Percentiles rank a stretch among this genome's conserved stretches.
Conservation (phyloP, 2,329 filamentous ascomycete species). For the Akanthomyces uredinophilus region DNA sequence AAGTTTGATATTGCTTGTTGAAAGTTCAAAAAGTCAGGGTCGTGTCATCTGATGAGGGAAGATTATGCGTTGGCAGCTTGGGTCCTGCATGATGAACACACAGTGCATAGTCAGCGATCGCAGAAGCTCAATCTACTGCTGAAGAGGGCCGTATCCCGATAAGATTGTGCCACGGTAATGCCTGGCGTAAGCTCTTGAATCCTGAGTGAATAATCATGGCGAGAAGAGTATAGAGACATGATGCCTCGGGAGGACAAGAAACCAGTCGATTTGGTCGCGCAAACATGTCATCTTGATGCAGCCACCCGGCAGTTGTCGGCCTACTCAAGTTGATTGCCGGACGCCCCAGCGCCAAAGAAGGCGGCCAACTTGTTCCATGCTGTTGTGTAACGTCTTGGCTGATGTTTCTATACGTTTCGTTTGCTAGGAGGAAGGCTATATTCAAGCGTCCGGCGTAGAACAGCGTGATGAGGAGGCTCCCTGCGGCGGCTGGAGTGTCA, state of each 20-base stretch:
- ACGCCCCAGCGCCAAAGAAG: neutral
- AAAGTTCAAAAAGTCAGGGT: neutral
- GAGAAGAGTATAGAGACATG: slow-evolving; percentile 7
- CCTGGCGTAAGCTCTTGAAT: neutral
- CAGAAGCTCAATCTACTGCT: neutral
- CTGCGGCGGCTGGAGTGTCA: neutral
- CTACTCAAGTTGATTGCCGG: neutral
- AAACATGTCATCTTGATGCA: neutral
- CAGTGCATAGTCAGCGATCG: neutral
- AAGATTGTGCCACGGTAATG: neutral
- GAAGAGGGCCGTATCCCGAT: neutral
- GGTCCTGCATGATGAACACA: neutral
- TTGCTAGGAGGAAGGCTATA: neutral
- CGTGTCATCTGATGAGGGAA: neutral
- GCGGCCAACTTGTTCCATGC: neutral
- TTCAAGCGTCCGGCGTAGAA: no score
- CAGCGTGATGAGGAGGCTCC: neutral
- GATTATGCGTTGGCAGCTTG: neutral
- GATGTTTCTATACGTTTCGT: neutral
- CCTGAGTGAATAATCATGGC: neutral
- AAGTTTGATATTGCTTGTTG: neutral
- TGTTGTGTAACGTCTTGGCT: neutral
- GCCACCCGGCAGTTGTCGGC: neutral
- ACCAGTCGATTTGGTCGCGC: no score
- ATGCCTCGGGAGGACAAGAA: neutral